Conservation (phyloP, 2,329 filamentous ascomycete genomes). For the Cladosporium oxysporum region DNA sequence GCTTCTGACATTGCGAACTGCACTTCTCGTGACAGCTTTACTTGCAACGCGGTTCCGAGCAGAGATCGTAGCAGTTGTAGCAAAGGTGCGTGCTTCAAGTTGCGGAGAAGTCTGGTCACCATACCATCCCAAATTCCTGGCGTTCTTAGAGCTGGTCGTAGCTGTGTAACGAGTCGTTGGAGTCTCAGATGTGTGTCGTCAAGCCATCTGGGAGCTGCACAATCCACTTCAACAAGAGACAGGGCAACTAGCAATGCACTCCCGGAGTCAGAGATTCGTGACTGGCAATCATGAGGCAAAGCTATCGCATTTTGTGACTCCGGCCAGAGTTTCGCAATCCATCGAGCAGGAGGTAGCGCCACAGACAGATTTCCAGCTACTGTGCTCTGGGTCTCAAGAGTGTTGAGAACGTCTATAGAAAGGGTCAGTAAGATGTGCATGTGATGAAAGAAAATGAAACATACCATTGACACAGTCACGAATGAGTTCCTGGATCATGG, state of each 20-base stretch:
- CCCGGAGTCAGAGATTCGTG: slow-evolving; percentile 22
- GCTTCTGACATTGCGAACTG: not conserved
- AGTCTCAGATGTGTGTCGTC: slow-evolving; percentile 28
- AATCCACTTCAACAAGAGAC: slow-evolving; percentile 26
- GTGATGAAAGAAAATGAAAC: not conserved
- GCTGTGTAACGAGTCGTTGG: slow-evolving; percentile 19
- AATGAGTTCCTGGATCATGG: slow-evolving; percentile 39
- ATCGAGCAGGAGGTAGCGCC: slow-evolving; percentile 43
- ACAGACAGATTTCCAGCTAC: slow-evolving; percentile 29
- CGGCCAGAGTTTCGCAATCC: slow-evolving; percentile 41
- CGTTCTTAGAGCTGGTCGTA: slow-evolving; percentile 24
- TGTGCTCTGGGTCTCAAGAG: slow-evolving; percentile 40
- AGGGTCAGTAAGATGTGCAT: slow-evolving; percentile 11
- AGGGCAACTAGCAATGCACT: slow-evolving; percentile 33
- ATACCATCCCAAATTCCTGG: slow-evolving; percentile 26
- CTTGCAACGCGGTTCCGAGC: not conserved
- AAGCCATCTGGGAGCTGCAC: slow-evolving; percentile 26
- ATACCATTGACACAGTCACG: slow-evolving; percentile 45
- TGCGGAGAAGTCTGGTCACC: slow-evolving; percentile 23
- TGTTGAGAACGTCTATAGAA: slow-evolving; percentile 47
- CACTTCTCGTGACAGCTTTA: not conserved
- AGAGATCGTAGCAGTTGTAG: slow-evolving; percentile 8
- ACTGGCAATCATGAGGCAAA: slow-evolving; percentile 43
- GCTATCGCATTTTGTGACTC: slow-evolving; percentile 44
- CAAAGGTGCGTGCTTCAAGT: slow-evolving; percentile 9